Conservation (phyloP, 2,329 filamentous ascomycete genomes). For the Elsinoe ampelina region DNA sequence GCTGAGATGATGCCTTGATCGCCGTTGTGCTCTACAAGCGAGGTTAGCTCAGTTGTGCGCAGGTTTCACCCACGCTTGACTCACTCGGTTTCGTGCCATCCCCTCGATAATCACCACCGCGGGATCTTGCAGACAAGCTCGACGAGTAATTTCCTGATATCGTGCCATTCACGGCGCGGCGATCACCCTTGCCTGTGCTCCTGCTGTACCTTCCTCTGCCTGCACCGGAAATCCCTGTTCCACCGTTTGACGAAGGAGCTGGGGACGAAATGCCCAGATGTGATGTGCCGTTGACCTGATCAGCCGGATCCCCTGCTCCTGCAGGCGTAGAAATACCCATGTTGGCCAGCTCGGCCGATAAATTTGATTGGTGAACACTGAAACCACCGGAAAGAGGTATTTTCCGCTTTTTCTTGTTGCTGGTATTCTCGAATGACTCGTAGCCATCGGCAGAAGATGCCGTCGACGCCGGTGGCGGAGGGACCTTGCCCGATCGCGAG, state of each 20-base stretch:
- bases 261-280: slow-evolving; percentile 7
- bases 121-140: slow-evolving; percentile 29
- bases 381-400: slow-evolving; percentile 80
- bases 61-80: neutral
- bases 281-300: slow-evolving; percentile 32
- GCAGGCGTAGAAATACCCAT: slow-evolving; percentile 46
- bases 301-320: slow-evolving; percentile 29
- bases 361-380: slow-evolving; percentile 46
- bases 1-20: slow-evolving; percentile 70
- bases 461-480: slow-evolving; percentile 42
- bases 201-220: slow-evolving; percentile 78
- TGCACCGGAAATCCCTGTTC: slow-evolving; percentile 70
- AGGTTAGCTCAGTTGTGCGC: neutral
- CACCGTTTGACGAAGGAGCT: slow-evolving; percentile 43
- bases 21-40: slow-evolving; percentile 3
- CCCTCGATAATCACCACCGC: slow-evolving; percentile 19
- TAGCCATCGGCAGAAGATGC: slow-evolving; percentile 76
- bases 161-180: slow-evolving; percentile 33
- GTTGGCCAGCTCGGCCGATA: slow-evolving; percentile 56
- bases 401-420: slow-evolving; percentile 99
- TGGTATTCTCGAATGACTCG: slow-evolving; percentile 95
- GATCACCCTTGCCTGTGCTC: slow-evolving; percentile 32
- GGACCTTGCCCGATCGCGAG: slow-evolving; percentile 27
- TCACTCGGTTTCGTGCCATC: slow-evolving; percentile 17
- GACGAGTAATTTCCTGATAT: slow-evolving; percentile 35